Percentiles rank a stretch among this genome's conserved stretches.
phyloP scores from a whole-genome alignment of 257 asterid species.

The Eucommia ulmoides region DNA sequence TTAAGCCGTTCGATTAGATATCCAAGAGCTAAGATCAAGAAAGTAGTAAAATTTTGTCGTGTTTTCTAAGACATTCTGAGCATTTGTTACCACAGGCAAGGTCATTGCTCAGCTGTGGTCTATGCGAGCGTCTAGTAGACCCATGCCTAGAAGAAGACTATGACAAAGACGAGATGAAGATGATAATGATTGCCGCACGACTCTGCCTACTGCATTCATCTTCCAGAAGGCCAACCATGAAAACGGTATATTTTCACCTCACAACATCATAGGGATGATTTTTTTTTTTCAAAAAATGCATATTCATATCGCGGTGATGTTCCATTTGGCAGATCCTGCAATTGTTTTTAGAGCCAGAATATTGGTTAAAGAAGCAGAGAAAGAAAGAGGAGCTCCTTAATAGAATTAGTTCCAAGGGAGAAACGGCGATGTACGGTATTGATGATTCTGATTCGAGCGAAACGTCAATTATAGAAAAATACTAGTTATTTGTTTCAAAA shows the following conservation, averaged over 20 bases:
- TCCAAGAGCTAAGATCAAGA: background rate
- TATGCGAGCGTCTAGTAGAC: conserved; percentile 53
- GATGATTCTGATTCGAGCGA: conserved; percentile 18
- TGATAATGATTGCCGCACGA: conserved; percentile 48
- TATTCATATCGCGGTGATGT: background rate
- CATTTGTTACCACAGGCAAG: conserved; percentile 32
- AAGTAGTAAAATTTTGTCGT: background rate
- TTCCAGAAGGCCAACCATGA: conserved; percentile 74
- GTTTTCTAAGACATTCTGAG: background rate
- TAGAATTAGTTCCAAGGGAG: conserved; percentile 17
- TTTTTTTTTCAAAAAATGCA: background rate
- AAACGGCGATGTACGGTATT: conserved; percentile 12
- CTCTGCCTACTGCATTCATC: conserved; percentile 74
- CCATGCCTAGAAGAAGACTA: conserved; percentile 42
- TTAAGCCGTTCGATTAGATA: too few relatives aligned
- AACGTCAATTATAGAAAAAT: conserved; percentile 16
- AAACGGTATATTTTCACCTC: conserved; percentile 24
- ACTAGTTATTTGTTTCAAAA: conserved; percentile 2
- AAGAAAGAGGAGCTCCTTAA: conserved; percentile 29
- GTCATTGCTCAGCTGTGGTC: conserved; percentile 51
- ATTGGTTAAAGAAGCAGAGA: conserved; percentile 34
- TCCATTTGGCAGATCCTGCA: conserved; percentile 35
- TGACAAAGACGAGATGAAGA: conserved; percentile 48
- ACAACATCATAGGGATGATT: background rate
- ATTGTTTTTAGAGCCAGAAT: conserved; percentile 39